Base-by-base conservation (phyloP, 257 asterid genomes). In the Scutellaria minor region DNA sequence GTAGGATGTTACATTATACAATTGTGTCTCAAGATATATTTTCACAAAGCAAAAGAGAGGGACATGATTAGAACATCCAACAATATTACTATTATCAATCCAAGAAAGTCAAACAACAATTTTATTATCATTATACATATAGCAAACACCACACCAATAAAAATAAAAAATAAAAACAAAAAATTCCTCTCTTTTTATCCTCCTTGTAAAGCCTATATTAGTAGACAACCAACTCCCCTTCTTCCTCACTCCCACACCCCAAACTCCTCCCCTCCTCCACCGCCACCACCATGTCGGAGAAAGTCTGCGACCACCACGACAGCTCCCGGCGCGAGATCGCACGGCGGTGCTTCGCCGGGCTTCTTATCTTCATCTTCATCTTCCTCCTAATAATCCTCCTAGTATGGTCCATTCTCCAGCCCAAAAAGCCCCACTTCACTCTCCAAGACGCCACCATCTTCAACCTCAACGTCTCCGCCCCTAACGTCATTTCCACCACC, bases 371-470 rank as follows among this genome's bases (percentile, higher is more conserved):
- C 81, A 0, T 0, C 77, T 80, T 90, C 88, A 24, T 90, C 55
- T 6, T 85, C 80, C 88, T 90, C 9, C 31, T 89, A 0, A 39
- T 75, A 9, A 2, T 94, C 81, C 92, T 94, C 78, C n/a, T 91
- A 1, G 45, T 77, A 0, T 91, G 97, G 97, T 88, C 97, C 62
- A 63, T 85, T 7, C 88, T 94, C 68, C 95, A 89, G 53, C 99
- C 99, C 9, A 82, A 53, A 40, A 91, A 88, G 41, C 97, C 97
- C 13, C 83, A 85, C 7, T 91, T 94, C 76, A 78, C 77, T 72
- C 96, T 94, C 81, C 89, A 94, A 63, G 99, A 94, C 83, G 96
- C 96, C 75, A 94, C 99, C 64, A 84, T 94, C 82, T 94, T 88
- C 81, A 79, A 65, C 72, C 87, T 91, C 80, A 86, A 87, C 77